phyloP scores from a whole-genome alignment of 495 filamentous ascomycete genomes.

The Aspergillus biplanus region DNA sequence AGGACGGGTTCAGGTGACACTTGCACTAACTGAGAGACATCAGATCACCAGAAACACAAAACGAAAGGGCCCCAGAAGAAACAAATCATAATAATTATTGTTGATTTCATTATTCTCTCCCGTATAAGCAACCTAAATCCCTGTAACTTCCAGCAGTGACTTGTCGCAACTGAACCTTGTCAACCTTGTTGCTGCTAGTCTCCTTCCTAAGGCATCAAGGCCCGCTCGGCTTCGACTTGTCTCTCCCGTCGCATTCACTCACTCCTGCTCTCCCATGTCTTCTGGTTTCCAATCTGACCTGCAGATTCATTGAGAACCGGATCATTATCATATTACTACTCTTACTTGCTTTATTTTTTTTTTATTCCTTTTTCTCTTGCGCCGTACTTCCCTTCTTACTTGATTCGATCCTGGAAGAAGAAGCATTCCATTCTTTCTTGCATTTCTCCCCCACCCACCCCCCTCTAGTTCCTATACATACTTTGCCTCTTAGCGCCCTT shows the following conservation, averaged over 20 bases:
- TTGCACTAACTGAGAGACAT: no score
- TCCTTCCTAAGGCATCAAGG: slow-evolving; percentile 32
- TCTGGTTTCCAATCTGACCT: slow-evolving; percentile 16
- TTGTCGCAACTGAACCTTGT: slow-evolving; percentile 16
- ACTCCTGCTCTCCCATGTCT: slow-evolving; percentile 20
- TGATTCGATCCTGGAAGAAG: neutral
- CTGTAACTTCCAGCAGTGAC: slow-evolving; percentile 11
- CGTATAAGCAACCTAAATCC: neutral
- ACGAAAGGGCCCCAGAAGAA: neutral
- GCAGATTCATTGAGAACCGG: slow-evolving; percentile 19
- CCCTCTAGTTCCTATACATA: slow-evolving; percentile 15
- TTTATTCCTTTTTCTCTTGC: slow-evolving; percentile 1
- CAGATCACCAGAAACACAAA: no score
- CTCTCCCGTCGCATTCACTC: slow-evolving; percentile 20
- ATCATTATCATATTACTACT: neutral
- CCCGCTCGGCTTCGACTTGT: slow-evolving; percentile 13
- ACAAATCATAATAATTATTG: no score
- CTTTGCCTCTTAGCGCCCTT: slow-evolving; percentile 17
- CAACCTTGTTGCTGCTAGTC: slow-evolving; percentile 9
- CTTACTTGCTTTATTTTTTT: no score
- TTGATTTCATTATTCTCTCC: slow-evolving; percentile 1
- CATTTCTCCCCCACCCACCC: slow-evolving; percentile 7
- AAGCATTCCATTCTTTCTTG: slow-evolving; percentile 8
- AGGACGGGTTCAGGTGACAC: no score
- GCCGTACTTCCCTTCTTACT: slow-evolving; percentile 3